phyloP scores from a whole-genome alignment of 805 yeast species.

The Jamesozyma gamospora region DNA sequence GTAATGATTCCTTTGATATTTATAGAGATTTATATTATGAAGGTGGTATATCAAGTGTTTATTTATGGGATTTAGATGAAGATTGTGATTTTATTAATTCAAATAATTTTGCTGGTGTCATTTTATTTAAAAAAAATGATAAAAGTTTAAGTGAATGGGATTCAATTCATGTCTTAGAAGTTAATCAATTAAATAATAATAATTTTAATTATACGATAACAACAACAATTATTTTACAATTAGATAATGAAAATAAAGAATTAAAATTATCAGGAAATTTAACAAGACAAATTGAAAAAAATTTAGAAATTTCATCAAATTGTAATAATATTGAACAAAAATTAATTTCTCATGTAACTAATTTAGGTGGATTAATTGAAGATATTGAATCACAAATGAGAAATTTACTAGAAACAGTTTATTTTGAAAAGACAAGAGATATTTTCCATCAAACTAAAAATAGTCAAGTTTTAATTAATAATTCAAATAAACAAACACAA shows the following conservation, averaged over 20 bases:
- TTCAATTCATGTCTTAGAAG: constrained; percentile 86
- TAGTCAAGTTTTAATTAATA: constrained; percentile 11
- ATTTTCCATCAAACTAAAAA: constrained; percentile 63
- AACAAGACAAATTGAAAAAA: constrained; percentile 70
- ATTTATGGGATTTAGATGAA: constrained; percentile 81
- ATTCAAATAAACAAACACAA: constrained; percentile 23
- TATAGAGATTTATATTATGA: constrained; percentile 91
- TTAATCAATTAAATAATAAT: constrained; percentile 32
- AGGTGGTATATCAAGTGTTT: constrained; percentile 84
- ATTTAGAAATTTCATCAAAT: constrained; percentile 23
- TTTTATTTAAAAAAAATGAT: constrained; percentile 57
- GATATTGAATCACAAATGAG: constrained; percentile 82
- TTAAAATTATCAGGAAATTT: constrained; percentile 67
- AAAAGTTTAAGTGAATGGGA: constrained; percentile 64
- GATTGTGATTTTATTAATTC: constrained; percentile 18
- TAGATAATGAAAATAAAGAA: constrained; percentile 32
- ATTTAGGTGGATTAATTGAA: constrained; percentile 77
- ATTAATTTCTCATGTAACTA: constrained; percentile 65
- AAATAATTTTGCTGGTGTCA: constrained; percentile 73
- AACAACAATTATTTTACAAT: constrained; percentile 75
- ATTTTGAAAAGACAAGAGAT: constrained; percentile 89
- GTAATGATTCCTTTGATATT: constrained; percentile 85
- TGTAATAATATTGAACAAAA: constrained; percentile 19
- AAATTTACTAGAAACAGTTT: constrained; percentile 82
- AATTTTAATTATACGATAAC: constrained; percentile 59